A percentile compares a stretch with the other conserved stretches of the same genome.
Evolutionary conservation across 2,329 filamentous ascomycete species (phyloP).

Genomic region (Daldinia eschscholtzii): DNA sequence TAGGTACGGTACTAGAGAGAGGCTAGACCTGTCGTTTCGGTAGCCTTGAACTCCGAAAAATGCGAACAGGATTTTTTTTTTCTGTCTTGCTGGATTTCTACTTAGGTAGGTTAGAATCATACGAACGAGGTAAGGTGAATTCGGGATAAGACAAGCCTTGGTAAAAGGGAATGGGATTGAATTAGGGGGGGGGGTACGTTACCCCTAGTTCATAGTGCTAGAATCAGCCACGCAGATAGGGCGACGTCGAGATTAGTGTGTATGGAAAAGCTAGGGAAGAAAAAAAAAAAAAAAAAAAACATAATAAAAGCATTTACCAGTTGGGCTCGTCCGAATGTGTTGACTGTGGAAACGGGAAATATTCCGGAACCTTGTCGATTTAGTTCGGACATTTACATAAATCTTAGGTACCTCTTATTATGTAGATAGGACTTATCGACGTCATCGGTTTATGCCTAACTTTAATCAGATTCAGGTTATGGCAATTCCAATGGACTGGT

Average conservation of each 20-base stretch:
- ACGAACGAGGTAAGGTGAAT: conserved; percentile 22
- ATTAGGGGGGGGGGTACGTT: conserved; percentile 21
- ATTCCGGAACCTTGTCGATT: conserved; percentile 12
- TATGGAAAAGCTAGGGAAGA: conserved; percentile 9
- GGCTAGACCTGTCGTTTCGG: conserved; percentile 18
- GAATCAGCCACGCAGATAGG: conserved; percentile 12
- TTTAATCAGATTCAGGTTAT: not conserved
- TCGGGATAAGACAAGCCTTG: not conserved
- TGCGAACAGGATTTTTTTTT: not conserved
- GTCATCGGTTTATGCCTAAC: conserved; percentile 13
- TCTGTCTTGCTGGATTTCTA: conserved; percentile 1
- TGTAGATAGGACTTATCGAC: conserved; percentile 24
- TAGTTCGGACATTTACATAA: conserved; percentile 9
- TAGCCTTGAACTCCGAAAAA: conserved; percentile 26
- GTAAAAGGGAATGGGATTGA: conserved; percentile 1
- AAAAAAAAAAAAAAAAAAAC: not conserved
- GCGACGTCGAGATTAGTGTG: conserved; percentile 15
- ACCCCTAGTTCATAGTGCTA: conserved; percentile 25
- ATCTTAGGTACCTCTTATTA: conserved; percentile 5
- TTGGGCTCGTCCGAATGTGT: conserved; percentile 9
- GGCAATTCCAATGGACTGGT: not conserved
- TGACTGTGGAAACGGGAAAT: conserved; percentile 4
- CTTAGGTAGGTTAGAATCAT: conserved; percentile 1
- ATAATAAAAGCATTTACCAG: not conserved
- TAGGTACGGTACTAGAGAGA: conserved; percentile 8